These are phyloP conservation scores for Thymus mandschuricus DNA, from an alignment of 257 asterid species.

Conservation along the genomic window DNA sequence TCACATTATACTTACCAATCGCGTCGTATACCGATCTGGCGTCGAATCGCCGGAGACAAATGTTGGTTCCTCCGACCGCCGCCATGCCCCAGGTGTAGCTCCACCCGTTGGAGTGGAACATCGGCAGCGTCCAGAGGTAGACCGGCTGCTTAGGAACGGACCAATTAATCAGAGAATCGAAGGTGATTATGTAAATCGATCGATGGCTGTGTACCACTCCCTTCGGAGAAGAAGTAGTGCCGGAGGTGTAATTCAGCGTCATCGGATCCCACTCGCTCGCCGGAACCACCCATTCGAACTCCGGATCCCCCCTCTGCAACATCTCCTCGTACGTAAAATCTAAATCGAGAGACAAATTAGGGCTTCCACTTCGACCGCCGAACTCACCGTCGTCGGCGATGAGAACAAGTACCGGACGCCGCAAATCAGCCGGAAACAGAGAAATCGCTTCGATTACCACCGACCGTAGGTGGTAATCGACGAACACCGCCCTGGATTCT, in stretches of 20 bases:
- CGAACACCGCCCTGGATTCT: slow-evolving; percentile 61
- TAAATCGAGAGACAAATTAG: background rate
- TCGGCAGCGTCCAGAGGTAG: slow-evolving; percentile 83
- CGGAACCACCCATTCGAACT: slow-evolving; percentile 59
- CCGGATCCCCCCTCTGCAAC: slow-evolving; percentile 46
- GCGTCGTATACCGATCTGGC: slow-evolving; percentile 45
- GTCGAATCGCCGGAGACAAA: slow-evolving; percentile 72
- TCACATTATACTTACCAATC: slow-evolving; percentile 45
- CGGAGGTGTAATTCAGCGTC: slow-evolving; percentile 82
- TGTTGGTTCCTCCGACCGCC: slow-evolving; percentile 73
- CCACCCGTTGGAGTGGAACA: slow-evolving; percentile 95
- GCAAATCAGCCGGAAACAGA: slow-evolving; percentile 38
- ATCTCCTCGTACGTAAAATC: slow-evolving; percentile 52
- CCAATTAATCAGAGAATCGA: slow-evolving; percentile 69
- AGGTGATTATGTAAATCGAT: slow-evolving; percentile 48
- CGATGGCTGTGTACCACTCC: slow-evolving; percentile 80
- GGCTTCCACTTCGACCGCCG: background rate
- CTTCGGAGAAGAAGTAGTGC: slow-evolving; percentile 83
- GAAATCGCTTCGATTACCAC: slow-evolving; percentile 49
- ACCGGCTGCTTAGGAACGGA: slow-evolving; percentile 62
- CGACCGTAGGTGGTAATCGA: slow-evolving; percentile 49
- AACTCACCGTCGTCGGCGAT: slow-evolving; percentile 36
- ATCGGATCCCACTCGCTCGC: slow-evolving; percentile 62
- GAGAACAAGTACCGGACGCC: slow-evolving; percentile 47
- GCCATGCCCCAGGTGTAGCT: slow-evolving; percentile 95